These are phyloP conservation scores for Sclerotinia spermophila DNA, from an alignment of 2,329 filamentous ascomycete genomes.

Conservation along the genomic window DNA sequence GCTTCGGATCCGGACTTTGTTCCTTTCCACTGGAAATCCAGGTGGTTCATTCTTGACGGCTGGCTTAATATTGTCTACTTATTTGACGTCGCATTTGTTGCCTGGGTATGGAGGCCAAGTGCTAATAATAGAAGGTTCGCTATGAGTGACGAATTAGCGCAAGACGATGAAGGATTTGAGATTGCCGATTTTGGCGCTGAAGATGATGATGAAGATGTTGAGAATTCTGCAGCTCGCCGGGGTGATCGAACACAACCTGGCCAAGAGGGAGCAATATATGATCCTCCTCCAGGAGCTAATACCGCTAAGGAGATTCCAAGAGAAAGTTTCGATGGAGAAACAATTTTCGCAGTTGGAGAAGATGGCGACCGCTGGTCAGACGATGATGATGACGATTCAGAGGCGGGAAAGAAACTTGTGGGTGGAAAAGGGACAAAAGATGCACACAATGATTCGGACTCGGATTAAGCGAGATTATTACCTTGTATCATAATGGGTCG, in stretches of 20 bases:
- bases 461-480: constrained; percentile 4
- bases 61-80: constrained; percentile 98
- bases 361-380: constrained; percentile 78
- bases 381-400: constrained; percentile 61
- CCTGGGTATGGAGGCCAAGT: constrained; percentile 94
- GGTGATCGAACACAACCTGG: constrained; percentile 44
- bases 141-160: constrained; percentile 98
- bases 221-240: constrained; percentile 41
- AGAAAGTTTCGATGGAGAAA: constrained; percentile 78
- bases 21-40: constrained; percentile 92
- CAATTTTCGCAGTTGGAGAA: constrained; percentile 92
- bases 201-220: constrained; percentile 57
- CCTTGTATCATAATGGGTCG: constrained; percentile 22
- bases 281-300: constrained; percentile 33
- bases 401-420: constrained; percentile 48
- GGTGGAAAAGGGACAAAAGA: constrained; percentile 15
- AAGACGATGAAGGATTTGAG: constrained; percentile 98
- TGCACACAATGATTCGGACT: constrained; percentile 14
- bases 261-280: constrained; percentile 38
- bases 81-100: constrained; percentile 85
- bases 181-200: constrained; percentile 84
- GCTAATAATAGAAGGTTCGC: constrained; percentile 96
- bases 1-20: constrained; percentile 83
- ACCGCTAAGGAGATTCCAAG: constrained; percentile 42
- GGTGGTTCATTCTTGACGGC: constrained; percentile 96